Evolutionary conservation across 2,329 filamentous ascomycete species (phyloP).

Genomic region (Scedosporium minutisporum): DNA sequence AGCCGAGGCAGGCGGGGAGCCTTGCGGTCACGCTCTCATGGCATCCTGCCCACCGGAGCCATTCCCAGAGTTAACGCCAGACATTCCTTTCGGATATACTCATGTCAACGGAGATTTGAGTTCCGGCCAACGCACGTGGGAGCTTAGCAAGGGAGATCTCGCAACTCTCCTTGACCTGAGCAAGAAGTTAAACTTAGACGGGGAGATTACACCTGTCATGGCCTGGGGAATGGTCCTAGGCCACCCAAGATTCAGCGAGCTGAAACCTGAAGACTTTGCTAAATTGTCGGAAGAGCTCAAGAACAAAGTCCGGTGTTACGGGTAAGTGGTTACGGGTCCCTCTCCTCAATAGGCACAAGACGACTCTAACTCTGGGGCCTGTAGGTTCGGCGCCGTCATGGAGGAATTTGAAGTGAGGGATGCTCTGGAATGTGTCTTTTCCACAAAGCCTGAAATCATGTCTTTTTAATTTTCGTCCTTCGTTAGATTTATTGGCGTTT

Average conservation of each 20-base stretch:
- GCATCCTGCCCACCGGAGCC: constrained; percentile 73
- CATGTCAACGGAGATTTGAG: constrained; percentile 23
- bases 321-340: constrained; percentile 47
- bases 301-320: constrained; percentile 83
- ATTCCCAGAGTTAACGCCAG: constrained; percentile 36
- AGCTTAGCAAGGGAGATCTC: constrained; percentile 67
- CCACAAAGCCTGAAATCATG: constrained; percentile 14
- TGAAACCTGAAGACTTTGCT: constrained; percentile 60
- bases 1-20: constrained; percentile 50
- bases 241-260: constrained; percentile 57
- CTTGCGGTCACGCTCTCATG: constrained; percentile 90
- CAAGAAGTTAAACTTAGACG: constrained; percentile 70
- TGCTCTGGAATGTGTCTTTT: constrained; percentile 63
- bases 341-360: not conserved
- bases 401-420: constrained; percentile 65
- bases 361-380: not conserved
- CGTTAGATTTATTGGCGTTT: not conserved
- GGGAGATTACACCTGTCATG: constrained; percentile 92
- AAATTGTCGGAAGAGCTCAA: constrained; percentile 63
- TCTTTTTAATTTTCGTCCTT: not conserved
- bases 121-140: constrained; percentile 59
- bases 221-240: constrained; percentile 75
- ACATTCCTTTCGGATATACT: constrained; percentile 43
- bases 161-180: constrained; percentile 77
- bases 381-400: constrained; percentile 53